Base-by-base conservation (phyloP, 2,329 filamentous ascomycete genomes). In the Venturiaceae sp. region DNA sequence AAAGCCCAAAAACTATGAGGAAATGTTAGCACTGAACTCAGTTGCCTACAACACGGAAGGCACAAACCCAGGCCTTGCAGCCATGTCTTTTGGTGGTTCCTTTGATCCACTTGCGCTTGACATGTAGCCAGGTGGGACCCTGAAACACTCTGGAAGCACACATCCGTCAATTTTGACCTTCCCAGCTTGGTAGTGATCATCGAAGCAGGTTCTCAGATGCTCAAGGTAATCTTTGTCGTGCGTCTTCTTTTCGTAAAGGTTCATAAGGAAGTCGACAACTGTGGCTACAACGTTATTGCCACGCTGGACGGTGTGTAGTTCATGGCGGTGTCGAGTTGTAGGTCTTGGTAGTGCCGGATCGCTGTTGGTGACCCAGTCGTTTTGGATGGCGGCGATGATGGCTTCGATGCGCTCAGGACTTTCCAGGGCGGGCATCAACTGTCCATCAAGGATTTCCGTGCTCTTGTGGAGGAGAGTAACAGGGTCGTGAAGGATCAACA, bases 121-220 rank as follows among this genome's bases (percentile, higher is more conserved):
- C 19, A 23, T 47, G 8, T 23, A 33, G n/a, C 28, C 47, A 44
- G 19, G 26, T 41, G 61, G 6, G 44, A 30, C 3, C 61, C 60
- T 3, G 47, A 65, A 66, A 60, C 66, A 66, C 54, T 67, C 66
- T 13, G 66, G 65, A 7, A 67, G 60, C 30, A 67, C 50, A 30
- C 55, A 57, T 11, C 58, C 64, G 16, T 58, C 60, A 14, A 57
- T 37, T 7, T 59, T 55, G 13, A 67, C 60, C 13, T 63, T 46
- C 9, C 60, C 64, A 5, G 37, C 33, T 4, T 41, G 32, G 5
- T 61, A 57, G 19, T 37, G 37, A 5, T 5, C 7, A 8, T 23
- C 23, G 23, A 59, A 53, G 8, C 21, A 26, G 16, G 26, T 34
- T 19, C 19, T 9, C 11, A 59, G 53, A 56, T 59, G 52, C 3